phyloP scores from a whole-genome alignment of 2,329 filamentous ascomycete species.

The Aspergillus luchuensis region DNA sequence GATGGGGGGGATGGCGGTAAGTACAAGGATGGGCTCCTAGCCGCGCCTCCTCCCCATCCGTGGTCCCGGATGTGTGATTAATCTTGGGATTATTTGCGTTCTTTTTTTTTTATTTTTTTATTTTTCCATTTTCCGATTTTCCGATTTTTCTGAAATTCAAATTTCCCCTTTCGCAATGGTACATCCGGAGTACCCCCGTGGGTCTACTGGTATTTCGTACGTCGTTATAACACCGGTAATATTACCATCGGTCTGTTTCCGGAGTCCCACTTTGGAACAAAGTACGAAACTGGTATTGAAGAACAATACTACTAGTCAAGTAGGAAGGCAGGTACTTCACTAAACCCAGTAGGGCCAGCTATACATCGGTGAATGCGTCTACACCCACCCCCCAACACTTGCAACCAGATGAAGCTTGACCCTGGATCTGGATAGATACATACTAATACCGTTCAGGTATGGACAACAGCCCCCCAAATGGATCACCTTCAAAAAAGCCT shows the following conservation, averaged over 20 bases:
- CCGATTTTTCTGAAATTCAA: slow-evolving; percentile 7
- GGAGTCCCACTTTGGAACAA: slow-evolving; percentile 26
- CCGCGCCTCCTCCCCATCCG: slow-evolving; percentile 21
- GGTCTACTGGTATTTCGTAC: slow-evolving; percentile 26
- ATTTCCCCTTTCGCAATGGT: slow-evolving; percentile 18
- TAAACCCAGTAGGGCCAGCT: slow-evolving; percentile 2
- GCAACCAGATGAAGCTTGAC: slow-evolving; percentile 14
- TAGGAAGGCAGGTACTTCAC: background rate
- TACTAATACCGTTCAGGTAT: background rate
- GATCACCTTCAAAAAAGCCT: background rate
- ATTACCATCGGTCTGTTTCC: slow-evolving; percentile 35
- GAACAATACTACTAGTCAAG: background rate
- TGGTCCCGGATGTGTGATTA: slow-evolving; percentile 9
- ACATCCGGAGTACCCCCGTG: slow-evolving; percentile 32
- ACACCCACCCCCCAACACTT: background rate
- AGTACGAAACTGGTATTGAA: slow-evolving; percentile 23
- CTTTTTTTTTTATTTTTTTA: slow-evolving; percentile 12
- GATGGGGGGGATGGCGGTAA: slow-evolving; percentile 28
- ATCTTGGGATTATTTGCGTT: slow-evolving; percentile 11
- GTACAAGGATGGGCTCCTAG: slow-evolving; percentile 21
- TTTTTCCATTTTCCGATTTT: slow-evolving; percentile 13
- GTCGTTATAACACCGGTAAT: slow-evolving; percentile 25
- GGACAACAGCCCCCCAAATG: background rate
- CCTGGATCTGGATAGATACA: slow-evolving; percentile 9
- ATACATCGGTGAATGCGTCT: slow-evolving; percentile 9